phyloP scores from a whole-genome alignment of 768 basidiomycete species.

The Russula sp. region DNA sequence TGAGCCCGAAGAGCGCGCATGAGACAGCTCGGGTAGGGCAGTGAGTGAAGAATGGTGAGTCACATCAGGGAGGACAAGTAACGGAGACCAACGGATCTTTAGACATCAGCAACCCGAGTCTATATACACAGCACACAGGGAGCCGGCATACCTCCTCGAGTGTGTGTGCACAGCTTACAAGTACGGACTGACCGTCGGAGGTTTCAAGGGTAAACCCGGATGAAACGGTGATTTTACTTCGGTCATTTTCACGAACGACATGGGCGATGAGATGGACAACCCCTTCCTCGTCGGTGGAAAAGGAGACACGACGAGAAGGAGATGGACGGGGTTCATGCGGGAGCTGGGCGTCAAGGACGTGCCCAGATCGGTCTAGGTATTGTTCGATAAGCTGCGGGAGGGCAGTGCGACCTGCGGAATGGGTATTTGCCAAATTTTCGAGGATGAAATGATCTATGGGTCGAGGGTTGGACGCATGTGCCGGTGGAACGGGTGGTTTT shows the following conservation, averaged over 20 bases:
- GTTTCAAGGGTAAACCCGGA: slow-evolving; percentile 56
- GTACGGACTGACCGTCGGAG: slow-evolving; percentile 36
- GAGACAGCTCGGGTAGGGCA: slow-evolving; percentile 16
- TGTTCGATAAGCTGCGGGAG: slow-evolving; percentile 43
- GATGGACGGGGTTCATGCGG: slow-evolving; percentile 53
- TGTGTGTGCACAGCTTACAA: slow-evolving; percentile 62
- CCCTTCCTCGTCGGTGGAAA: slow-evolving; percentile 18
- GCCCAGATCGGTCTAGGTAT: slow-evolving; percentile 44
- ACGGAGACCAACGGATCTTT: slow-evolving; percentile 40
- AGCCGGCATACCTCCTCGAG: slow-evolving; percentile 50
- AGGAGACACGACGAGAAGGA: slow-evolving; percentile 34
- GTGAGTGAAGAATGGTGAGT: slow-evolving; percentile 11
- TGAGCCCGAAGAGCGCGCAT: slow-evolving; percentile 37
- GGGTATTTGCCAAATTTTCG: slow-evolving; percentile 12
- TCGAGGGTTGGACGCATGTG: neutral
- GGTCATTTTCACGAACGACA: slow-evolving; percentile 40
- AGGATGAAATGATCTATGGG: slow-evolving; percentile 23
- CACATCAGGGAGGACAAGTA: slow-evolving; percentile 31
- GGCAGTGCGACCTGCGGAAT: slow-evolving; percentile 11
- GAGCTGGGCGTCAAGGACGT: slow-evolving; percentile 43
- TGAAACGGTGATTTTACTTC: slow-evolving; percentile 49
- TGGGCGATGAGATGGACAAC: slow-evolving; percentile 54
- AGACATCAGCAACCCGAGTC: neutral
- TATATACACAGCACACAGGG: neutral
- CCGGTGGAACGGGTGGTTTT: neutral